Evolutionary conservation across 1,284 basidiomycete genomes (phyloP), one percentile per base, ranked within the genome.

Genomic region (Puccinia novopanici): DNA sequence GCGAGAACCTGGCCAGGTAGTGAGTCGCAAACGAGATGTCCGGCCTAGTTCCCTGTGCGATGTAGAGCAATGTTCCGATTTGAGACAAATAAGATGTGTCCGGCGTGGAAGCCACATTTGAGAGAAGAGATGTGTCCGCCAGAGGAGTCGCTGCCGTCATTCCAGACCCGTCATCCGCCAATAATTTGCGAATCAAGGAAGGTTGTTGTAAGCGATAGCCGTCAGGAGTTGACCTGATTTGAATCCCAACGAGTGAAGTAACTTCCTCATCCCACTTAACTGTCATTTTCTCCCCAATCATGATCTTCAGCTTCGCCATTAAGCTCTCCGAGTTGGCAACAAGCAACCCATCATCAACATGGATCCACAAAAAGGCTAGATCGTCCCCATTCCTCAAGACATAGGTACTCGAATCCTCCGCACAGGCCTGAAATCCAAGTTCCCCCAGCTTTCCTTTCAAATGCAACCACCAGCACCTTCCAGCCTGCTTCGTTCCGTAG

Each of bases 321-420:
- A 34, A 17, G 19, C 2, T 12, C 13, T 37, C 30, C 4, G 5
- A 61, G 59, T 34, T 61, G 0, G 30, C 27, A 4, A 63, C 61
- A 6, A 63, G 6, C 12, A 63, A n/a, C 9, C 61, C 61, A 42
- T 63, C 19, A n/a, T 63, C 61, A 13, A 63, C 61, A n/a, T 63
- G 61, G 13, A 63, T 63, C 34, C 9, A n/a, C 5, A 63, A 27
- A 17, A 74, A 37, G 27, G 50, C 50, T 1, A 37, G 5, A 22
- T 52, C 50, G 2, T 30, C 10, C 0, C 24, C 30, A 19, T 19
- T 10, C 4, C 17, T 9, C 9, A 19, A 55, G 19, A 34, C 12
- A 15, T 73, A 73, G 0, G 55, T 54, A 15, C 71, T 73, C 24
- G 30, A 17, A 22, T 73, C 71, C 19, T 54, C 30, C 37, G 27